Evolutionary conservation across 2,329 filamentous ascomycete species (phyloP).

Genomic region (Alternaria solani): DNA sequence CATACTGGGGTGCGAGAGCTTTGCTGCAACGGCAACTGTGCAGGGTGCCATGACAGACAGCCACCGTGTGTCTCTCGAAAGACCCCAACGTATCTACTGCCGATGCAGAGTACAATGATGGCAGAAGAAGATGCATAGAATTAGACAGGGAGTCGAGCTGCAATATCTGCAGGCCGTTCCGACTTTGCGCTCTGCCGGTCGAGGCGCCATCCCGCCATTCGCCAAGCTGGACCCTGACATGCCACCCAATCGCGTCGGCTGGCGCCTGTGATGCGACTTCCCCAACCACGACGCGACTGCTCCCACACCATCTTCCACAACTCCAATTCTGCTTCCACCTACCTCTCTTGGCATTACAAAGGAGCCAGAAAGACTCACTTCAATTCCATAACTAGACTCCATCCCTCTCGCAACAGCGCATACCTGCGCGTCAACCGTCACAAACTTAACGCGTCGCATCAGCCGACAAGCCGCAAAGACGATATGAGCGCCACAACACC

Average conservation of each 20-base stretch:
- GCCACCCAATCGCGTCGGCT: constrained; percentile 28
- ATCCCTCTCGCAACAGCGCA: constrained; percentile 5
- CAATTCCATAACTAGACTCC: constrained; percentile 1
- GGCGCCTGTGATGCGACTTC: constrained; percentile 22
- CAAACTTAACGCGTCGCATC: constrained; percentile 33
- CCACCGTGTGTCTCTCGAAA: not conserved
- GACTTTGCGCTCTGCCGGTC: constrained; percentile 1
- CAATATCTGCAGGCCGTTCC: not conserved
- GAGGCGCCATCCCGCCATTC: constrained; percentile 9
- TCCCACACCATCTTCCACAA: constrained; percentile 23
- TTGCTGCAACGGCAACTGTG: not conserved
- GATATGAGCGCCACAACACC: constrained; percentile 34
- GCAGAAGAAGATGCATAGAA: not conserved
- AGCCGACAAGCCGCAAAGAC: constrained; percentile 19
- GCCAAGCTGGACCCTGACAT: constrained; percentile 26
- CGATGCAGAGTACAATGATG: not conserved
- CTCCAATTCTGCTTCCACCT: not conserved
- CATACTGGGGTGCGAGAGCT: not conserved
- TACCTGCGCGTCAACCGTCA: constrained; percentile 14
- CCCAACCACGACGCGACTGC: constrained; percentile 33
- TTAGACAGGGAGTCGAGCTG: not conserved
- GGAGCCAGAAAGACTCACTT: constrained; percentile 11
- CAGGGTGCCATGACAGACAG: not conserved
- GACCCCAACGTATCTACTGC: not conserved
- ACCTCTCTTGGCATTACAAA: not conserved